Base-by-base conservation (phyloP, 1,139 yeast genomes). In the Yamadazyma atlantica region DNA sequence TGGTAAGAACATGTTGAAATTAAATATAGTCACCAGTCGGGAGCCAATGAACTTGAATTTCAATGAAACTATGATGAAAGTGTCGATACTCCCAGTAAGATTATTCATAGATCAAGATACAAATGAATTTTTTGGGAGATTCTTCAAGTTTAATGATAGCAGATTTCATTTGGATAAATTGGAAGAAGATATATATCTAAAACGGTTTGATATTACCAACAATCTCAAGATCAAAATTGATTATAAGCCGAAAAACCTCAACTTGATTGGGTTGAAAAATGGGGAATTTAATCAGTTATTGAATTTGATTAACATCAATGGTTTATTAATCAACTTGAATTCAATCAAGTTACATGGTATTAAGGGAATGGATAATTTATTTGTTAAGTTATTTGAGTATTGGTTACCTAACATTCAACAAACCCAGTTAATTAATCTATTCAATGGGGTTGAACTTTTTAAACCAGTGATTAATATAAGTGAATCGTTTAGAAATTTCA, bases 31-130 rank as follows among this genome's bases (percentile, higher is more conserved):
- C 19, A 81, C 80, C 33, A 77, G 85, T 3, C 66, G 88, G 43
- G 74, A 79, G 14, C 69, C 81, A 0, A 30, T 37, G 6, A 58
- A 65, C 11, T 54, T 88, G 32, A 82, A 84, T 10, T 82, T 89
- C 2, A 74, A 86, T 0, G 98, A 94, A 53, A 62, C 84, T 13
- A 65, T 80, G 2, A 52, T 87, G 38, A 64, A 71, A 28, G 66
- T 83, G 1, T 62, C 72, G 3, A 60, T 87, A 0, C 64, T 86
- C 25, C 98, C 98, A 0, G 53, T 92, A 29, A 66, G 96, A 37
- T 58, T 94, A 15, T 89, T 88, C 55, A 80, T 92, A 29, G 98
- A 94, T 58, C 98, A 92, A 58, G 97, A 92, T 53, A 85, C 97
- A 0, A 67, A 89, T 18, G 97, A 89, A 40, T 90, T 92, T 51